Base-by-base conservation (phyloP, 2,329 filamentous ascomycete species). In the Lojkania enalia region DNA sequence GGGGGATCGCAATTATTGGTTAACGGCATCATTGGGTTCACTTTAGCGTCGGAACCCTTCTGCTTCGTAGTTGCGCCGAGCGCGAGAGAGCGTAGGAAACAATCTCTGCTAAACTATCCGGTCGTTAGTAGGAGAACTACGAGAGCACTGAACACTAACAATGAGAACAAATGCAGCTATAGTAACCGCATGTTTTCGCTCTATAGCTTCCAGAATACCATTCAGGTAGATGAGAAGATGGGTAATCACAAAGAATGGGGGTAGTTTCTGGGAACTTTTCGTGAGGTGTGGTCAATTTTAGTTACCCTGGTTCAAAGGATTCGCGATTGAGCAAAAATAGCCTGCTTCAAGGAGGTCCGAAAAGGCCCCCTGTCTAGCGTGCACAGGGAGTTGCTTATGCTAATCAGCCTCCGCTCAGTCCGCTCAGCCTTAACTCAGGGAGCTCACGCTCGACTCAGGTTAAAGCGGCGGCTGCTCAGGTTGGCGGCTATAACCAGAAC, bases 241-340 rank as follows among this genome's bases (percentile, higher is more conserved):
- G 25, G 30, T 33, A 15, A 33, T 46, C 23, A 37, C 38, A 46
- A 46, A 32, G 44, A 42, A 44, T 48, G 30, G 33, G 21, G 39
- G 45, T 30, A 48, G 35, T 48, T 44, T 48, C 45, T 44, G n/a
- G 45, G 40, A 48, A 48, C 45, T 44, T 48, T 48, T 44, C 39
- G 35, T 48, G 25, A 43, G 45, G 45, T 48, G 40, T 39, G 35
- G 45, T 48, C 40, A 18, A 48, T 48, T 47, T 48, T 48, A 18
- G 45, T 35, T 27, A 47, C 45, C 32, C 40, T 44, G 35, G 39
- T 38, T 48, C 23, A 47, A 33, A 47, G 39, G 39, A 47, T 42
- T 47, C 44, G 44, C 39, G 38, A 47, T 47, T 47, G 13, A 39
- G 39, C 44, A 47, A 47, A 39, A 47, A 42, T 33, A 47, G 44